Percentiles rank a stretch among this genome's conserved stretches.
Evolutionary conservation across 768 basidiomycete species (phyloP).

Genomic region (Pisolithus marmoratus): DNA sequence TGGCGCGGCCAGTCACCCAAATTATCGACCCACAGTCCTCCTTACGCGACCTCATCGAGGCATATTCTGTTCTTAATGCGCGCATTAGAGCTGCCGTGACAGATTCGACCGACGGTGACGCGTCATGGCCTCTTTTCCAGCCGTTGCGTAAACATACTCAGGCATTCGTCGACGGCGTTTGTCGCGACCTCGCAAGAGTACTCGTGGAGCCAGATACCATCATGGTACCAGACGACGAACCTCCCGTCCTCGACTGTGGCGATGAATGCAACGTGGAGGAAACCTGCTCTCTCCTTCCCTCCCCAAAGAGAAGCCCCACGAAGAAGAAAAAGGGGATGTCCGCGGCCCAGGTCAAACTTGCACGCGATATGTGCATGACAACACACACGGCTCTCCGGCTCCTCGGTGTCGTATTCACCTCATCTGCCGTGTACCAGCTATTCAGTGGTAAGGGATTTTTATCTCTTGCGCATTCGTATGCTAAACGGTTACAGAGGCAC

Average conservation of each 20-base stretch:
- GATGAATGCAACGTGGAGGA: slow-evolving; percentile 22
- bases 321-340: slow-evolving; percentile 63
- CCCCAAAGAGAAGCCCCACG: slow-evolving; percentile 60
- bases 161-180: slow-evolving; percentile 50
- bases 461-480: not conserved
- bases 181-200: slow-evolving; percentile 63
- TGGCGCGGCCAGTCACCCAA: slow-evolving; percentile 56
- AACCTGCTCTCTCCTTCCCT: slow-evolving; percentile 44
- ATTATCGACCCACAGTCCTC: slow-evolving; percentile 47
- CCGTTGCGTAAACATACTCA: slow-evolving; percentile 54
- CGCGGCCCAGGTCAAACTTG: slow-evolving; percentile 72
- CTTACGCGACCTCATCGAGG: slow-evolving; percentile 60
- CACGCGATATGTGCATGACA: slow-evolving; percentile 72
- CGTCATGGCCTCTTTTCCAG: slow-evolving; percentile 67
- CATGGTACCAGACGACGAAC: slow-evolving; percentile 16
- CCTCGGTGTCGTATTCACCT: slow-evolving; percentile 53
- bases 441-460: slow-evolving; percentile 50
- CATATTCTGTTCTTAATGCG: slow-evolving; percentile 64
- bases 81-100: slow-evolving; percentile 48
- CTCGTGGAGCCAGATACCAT: slow-evolving; percentile 48
- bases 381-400: slow-evolving; percentile 66
- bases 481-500: slow-evolving; percentile 39
- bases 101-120: slow-evolving; percentile 45
- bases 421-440: slow-evolving; percentile 51
- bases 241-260: slow-evolving; percentile 16